A percentile compares a stretch with the other conserved stretches of the same genome.
phyloP scores from a whole-genome alignment of 208 protist genomes.

The Porcisia deanei region DNA sequence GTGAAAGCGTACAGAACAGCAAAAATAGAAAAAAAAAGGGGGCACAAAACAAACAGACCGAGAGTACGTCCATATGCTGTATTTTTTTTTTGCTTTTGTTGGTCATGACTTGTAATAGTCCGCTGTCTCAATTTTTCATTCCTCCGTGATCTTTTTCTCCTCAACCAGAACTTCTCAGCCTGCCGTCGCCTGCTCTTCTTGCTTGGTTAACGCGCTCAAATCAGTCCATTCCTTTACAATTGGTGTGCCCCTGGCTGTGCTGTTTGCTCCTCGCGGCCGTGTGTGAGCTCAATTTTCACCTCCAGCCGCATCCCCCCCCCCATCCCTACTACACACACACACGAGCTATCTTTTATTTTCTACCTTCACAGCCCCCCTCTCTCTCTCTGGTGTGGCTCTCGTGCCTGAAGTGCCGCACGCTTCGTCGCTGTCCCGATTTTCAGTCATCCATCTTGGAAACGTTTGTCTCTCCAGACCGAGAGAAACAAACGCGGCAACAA shows the following conservation, averaged over 20 bases:
- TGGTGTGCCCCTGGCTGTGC: background rate
- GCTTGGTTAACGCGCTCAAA: background rate
- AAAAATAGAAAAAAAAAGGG: background rate
- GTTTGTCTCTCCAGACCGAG: no score
- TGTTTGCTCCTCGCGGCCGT: background rate
- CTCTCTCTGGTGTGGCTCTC: background rate
- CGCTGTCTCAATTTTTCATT: background rate
- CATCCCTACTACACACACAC: background rate
- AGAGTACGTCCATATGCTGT: background rate
- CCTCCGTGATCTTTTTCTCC: slow-evolving; percentile 7
- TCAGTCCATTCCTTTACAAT: background rate
- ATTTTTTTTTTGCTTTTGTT: background rate
- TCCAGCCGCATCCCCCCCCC: background rate
- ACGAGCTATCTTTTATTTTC: background rate
- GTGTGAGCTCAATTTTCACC: background rate
- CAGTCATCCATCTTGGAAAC: background rate
- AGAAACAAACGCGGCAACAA: background rate
- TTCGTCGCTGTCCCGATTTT: slow-evolving; percentile 16
- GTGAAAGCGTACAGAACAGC: background rate
- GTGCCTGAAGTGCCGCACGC: background rate
- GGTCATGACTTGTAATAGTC: no score
- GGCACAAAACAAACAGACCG: background rate
- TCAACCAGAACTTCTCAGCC: background rate
- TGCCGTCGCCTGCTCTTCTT: background rate
- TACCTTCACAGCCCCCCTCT: background rate